These are phyloP conservation scores for Sarcomyxa edulis DNA, from an alignment of 768 basidiomycete species.

Conservation along the genomic window DNA sequence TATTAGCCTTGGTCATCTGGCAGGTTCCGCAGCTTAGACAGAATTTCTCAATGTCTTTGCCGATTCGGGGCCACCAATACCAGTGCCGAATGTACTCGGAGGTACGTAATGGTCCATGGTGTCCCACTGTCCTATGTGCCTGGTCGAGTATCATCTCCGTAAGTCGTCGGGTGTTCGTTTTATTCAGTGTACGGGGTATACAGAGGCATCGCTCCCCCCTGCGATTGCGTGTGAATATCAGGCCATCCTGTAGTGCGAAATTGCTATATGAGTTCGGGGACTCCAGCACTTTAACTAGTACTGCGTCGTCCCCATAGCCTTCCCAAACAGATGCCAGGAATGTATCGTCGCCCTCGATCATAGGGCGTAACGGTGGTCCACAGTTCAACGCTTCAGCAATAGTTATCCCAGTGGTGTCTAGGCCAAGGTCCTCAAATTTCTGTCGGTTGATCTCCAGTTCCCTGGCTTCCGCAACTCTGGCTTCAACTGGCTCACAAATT, in stretches of 20 bases:
- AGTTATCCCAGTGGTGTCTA: no score
- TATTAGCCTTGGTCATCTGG: constrained; percentile 14
- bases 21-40: constrained; percentile 19
- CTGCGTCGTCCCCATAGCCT: not conserved
- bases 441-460: no score
- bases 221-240: not conserved
- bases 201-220: not conserved
- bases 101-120: not conserved
- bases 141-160: not conserved
- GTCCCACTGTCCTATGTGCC: constrained; percentile 5
- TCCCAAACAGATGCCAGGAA: not conserved
- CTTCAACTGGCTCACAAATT: no score
- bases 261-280: not conserved
- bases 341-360: not conserved
- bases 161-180: not conserved
- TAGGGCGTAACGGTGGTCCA: no score
- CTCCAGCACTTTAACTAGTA: not conserved
- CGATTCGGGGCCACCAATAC: constrained; percentile 23
- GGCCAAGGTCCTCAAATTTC: no score
- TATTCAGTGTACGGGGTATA: not conserved
- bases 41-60: constrained; percentile 14
- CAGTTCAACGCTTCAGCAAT: no score
- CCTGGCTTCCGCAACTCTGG: no score
- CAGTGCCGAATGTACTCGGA: constrained; percentile 15
- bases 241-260: not conserved